Percentiles rank a stretch among this genome's conserved stretches.
Evolutionary conservation across 2,329 filamentous ascomycete species (phyloP).

Genomic region (Akanthomyces dipterigenus): DNA sequence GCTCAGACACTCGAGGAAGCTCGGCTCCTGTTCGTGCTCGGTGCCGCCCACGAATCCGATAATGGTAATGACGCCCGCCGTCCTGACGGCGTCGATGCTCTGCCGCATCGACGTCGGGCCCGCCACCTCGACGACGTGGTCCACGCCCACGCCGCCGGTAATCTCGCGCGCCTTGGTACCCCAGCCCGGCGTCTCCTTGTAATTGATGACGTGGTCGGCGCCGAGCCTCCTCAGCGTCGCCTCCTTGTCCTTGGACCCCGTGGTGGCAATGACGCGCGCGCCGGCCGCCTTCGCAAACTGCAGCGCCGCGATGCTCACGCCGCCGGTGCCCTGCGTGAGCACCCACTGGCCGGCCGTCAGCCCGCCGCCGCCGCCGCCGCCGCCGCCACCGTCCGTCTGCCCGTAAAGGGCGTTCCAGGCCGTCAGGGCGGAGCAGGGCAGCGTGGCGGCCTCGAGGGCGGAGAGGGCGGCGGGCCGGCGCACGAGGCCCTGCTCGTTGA

Average conservation of each 20-base stretch:
- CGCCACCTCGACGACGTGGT: constrained; percentile 43
- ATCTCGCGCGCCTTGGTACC: constrained; percentile 36
- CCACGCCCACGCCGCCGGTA: constrained; percentile 37
- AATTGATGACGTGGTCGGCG: constrained; percentile 45
- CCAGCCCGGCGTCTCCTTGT: constrained; percentile 39
- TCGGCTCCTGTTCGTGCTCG: constrained; percentile 20
- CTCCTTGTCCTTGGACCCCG: constrained; percentile 38
- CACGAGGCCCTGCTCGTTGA: constrained; percentile 62
- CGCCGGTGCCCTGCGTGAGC: constrained; percentile 64
- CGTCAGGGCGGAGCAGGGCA: constrained; percentile 56
- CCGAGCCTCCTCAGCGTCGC: constrained; percentile 38
- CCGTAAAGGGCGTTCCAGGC: constrained; percentile 62
- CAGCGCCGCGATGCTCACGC: constrained; percentile 60
- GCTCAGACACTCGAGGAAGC: constrained; percentile 28
- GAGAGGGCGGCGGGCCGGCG: constrained; percentile 50
- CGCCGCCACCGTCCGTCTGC: constrained; percentile 35
- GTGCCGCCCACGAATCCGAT: constrained; percentile 30
- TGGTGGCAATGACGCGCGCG: constrained; percentile 43
- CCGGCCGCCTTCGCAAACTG: constrained; percentile 47
- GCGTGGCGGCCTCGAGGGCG: constrained; percentile 47
- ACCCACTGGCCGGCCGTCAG: constrained; percentile 51
- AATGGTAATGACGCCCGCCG: constrained; percentile 39
- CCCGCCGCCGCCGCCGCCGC: no score
- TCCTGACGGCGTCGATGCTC: constrained; percentile 37
- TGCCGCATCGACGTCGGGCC: constrained; percentile 38